Base-by-base conservation (phyloP, 768 basidiomycete species). In the Coprinopsis strossmayeri region DNA sequence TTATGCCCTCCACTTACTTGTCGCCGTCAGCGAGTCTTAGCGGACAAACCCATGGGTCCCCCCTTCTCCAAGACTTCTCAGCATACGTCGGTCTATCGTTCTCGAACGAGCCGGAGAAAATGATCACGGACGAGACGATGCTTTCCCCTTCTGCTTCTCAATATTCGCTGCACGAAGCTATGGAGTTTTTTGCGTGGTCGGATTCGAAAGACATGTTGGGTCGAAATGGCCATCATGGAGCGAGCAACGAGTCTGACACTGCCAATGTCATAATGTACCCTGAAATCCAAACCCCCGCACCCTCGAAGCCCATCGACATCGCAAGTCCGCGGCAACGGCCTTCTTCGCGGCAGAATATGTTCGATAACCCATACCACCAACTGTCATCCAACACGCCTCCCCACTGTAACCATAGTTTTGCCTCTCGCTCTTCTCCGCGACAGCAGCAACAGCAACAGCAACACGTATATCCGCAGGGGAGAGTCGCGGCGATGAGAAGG, bases 261-360 rank as follows among this genome's bases (percentile, higher is more conserved):
- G 27, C n/a, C n/a, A n/a, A 37, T 21, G 30, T 49, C 10, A 49
- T 49, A 11, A 38, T 34, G 10, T 50, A 50, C 41, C 49, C 49
- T 26, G 49, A 44, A 10, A 24, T 51, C 25, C 34, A 35, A 15
- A 35, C 32, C 3, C 49, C 25, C 3, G 34, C 26, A 1, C 35
- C 43, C 12, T 46, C 50, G 4, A 45, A 51, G 45, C 50, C 50
- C 9, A 51, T 51, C 30, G 50, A 51, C 43, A 51, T 51, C 17
- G 44, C 43, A 5, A 45, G 50, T 18, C 26, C 44, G 12, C 35
- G 44, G 20, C 50, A 32, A 11, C 49, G 45, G 12, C 45, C 35
- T 17, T n/a, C n/a, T n/a, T 38, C 35, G 17, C 35, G 35, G 5
- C 35, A 5, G 17, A 38, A 38, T 18, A 38, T 38, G 35, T 38